Evolutionary conservation across 495 filamentous ascomycete genomes (phyloP), one percentile per base, ranked within the genome.

Genomic region (Penicillium atrosanguineum): DNA sequence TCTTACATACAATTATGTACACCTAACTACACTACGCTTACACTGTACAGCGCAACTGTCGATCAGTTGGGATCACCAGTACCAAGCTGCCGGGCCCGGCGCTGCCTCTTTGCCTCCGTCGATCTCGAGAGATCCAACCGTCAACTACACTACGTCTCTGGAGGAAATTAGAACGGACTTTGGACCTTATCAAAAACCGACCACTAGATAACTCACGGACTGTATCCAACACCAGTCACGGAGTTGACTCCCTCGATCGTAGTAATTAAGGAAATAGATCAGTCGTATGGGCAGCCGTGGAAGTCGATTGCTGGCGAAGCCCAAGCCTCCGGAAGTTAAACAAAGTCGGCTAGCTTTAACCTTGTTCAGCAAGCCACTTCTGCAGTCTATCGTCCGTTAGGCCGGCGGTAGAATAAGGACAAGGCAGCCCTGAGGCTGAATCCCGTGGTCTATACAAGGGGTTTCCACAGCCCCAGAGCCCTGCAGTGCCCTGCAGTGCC

Each of bases 301-400:
- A n/a, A 37, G 23, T 23, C 23, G 23, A 23, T 23, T 23, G 23
- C 23, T 23, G 14, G 6, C 37, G 14, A n/a, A 39, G 16, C 37
- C 39, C 48, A n/a, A 39, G 41, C 20, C 40, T n/a, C 21, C 14
- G 16, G 16, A 6, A 54, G 37, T 41, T 23, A 57, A 50, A 53
- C 55, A 57, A 49, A 57, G 52, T 57, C 19, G 51, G 18, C 42
- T 64, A 64, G 61, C 58, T 54, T 61, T 48, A 64, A 64, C 61
- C 49, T 48, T 57, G 50, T 57, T 60, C 37, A n/a, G 31, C 16
- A 53, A 56, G 56, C 60, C 56, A 56, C 55, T 21, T 19, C 31
- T 52, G 41, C 39, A 38, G 28, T 38, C 15, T 23, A 16, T n/a
- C 18, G 25, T 46, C 23, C 50, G 29, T 41, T 53, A 38, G 43